Base-by-base conservation (phyloP, 2,329 filamentous ascomycete species). In the Orbilia oligospora region DNA sequence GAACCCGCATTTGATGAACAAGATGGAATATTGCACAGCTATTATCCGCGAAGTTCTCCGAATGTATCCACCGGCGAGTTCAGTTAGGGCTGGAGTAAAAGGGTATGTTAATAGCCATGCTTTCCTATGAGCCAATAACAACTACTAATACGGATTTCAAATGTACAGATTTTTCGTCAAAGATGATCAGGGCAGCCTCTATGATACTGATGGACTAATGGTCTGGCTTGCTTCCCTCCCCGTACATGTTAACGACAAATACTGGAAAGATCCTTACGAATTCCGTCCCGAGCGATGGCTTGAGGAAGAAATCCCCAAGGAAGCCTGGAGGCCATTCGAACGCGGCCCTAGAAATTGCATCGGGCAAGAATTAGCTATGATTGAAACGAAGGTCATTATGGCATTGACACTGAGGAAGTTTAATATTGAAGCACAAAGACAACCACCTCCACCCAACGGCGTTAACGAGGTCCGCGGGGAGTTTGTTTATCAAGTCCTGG, bases 281-380 rank as follows among this genome's bases (percentile, higher is more conserved):
- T 89, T 88, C 81, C 85, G 58, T n/a, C 75, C 86, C 0, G 87
- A 88, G 53, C 86, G 87, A 5, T 89, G 85, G 71, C 51, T 79
- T 10, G 65, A 70, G 20, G 51, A 70, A 81, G 82, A 84, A 20
- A 78, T 82, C 56, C 85, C 86, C 63, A 85, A 86, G 69, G 87
- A 72, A 0, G 68, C 88, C 0, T 90, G 86, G 85, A 85, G 88
- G 8, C 85, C 87, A 0, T 90, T 90, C 81, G 87, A 88, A 80
- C 84, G 86, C 70, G 89, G 89, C 0, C 85, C 86, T 1, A 83
- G 89, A 12, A 87, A 87, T 65, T 91, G 89, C 80, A 86, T 90
- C n/a, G 88, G 88, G 0, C 87, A 89, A 82, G 87, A 88, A 79
- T 84, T 90, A 53, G 88, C 86, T 0, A 86, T 87, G 83, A 80